These are phyloP conservation scores for Cicer arietinum DNA, from an alignment of 306 rosid genomes.

Conservation along the genomic window DNA sequence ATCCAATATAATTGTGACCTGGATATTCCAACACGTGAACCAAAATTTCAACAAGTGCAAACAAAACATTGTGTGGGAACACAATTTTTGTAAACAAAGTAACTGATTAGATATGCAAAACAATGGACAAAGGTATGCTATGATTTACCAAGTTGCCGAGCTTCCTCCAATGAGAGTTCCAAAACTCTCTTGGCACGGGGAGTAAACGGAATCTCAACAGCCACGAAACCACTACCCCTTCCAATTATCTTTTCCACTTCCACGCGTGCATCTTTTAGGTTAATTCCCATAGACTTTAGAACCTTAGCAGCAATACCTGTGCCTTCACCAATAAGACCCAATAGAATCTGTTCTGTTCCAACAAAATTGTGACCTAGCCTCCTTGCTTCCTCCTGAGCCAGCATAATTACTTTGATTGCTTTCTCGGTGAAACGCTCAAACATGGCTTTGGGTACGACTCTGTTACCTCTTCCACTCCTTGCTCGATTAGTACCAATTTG, in stretches of 20 bases:
- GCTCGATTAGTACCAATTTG: constrained; percentile 52
- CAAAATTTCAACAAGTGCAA: background rate
- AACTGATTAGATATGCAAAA: background rate
- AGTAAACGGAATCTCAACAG: constrained; percentile 97
- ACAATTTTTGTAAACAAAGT: constrained; percentile 2
- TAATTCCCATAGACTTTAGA: constrained; percentile 94
- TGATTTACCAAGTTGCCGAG: constrained; percentile 89
- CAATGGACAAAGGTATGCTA: background rate
- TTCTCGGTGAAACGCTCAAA: constrained; percentile 98
- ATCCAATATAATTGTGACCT: constrained; percentile 97
- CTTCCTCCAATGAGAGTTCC: constrained; percentile 97
- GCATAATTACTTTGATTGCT: constrained; percentile 96
- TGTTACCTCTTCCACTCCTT: constrained; percentile 55
- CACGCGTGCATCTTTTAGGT: constrained; percentile 94
- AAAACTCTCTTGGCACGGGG: constrained; percentile 98
- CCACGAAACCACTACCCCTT: constrained; percentile 98
- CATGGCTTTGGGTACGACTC: constrained; percentile 85
- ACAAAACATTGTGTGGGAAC: background rate
- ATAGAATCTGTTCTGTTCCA: constrained; percentile 95
- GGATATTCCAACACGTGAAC: constrained; percentile 31
- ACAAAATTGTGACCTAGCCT: constrained; percentile 97
- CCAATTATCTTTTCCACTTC: constrained; percentile 99
- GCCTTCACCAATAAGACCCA: constrained; percentile 98
- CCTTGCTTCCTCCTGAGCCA: constrained; percentile 98
- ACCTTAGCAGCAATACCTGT: constrained; percentile 99